A percentile compares a stretch with the other conserved stretches of the same genome.
Conservation (phyloP, 257 asterid genomes). For the Solanum acaule region DNA sequence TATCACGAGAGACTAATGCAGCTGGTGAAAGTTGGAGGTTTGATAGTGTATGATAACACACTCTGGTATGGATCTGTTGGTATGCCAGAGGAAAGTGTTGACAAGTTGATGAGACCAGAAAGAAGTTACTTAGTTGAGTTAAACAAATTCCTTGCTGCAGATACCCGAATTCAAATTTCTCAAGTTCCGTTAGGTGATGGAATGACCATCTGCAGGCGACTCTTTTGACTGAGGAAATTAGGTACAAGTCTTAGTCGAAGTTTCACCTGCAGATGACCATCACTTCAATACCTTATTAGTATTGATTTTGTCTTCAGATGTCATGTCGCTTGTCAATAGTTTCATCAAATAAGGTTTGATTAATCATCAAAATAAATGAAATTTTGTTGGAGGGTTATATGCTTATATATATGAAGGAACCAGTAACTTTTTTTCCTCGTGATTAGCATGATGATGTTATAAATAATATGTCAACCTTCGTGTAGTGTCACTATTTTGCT, state of each 20-base stretch:
- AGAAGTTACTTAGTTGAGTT: not conserved
- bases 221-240: not conserved
- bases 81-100: conserved; percentile 14
- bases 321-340: no score
- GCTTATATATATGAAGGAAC: no score
- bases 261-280: no score
- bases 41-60: conserved; percentile 48
- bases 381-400: no score
- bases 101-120: not conserved
- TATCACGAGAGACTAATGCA: conserved; percentile 47
- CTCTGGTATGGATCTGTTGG: conserved; percentile 44
- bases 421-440: no score
- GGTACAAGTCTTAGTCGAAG: no score
- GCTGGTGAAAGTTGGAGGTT: conserved; percentile 39
- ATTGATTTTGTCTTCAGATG: no score
- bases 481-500: no score
- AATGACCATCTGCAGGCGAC: conserved; percentile 18
- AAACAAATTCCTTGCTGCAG: conserved; percentile 16
- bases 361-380: no score
- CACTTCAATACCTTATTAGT: no score
- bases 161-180: conserved; percentile 14
- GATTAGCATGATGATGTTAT: not conserved
- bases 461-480: no score
- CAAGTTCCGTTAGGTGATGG: conserved; percentile 23
- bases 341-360: no score